Evolutionary conservation across 176 grass and related monocot genomes (phyloP).

Genomic region (Cenchrus americanus): DNA sequence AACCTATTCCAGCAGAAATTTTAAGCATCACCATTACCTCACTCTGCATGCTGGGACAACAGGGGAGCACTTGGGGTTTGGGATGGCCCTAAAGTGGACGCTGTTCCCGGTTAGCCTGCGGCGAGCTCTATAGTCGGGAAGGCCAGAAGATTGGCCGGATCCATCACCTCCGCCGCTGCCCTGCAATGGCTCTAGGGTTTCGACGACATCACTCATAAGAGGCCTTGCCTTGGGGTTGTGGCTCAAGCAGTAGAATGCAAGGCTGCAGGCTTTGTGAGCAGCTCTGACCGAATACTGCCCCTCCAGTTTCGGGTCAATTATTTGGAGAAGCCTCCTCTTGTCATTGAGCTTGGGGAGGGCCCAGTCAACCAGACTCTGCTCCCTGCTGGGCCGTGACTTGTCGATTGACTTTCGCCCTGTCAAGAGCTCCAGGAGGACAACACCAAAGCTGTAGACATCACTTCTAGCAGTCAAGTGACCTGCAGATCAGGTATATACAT

Average conservation of each 20-base stretch:
- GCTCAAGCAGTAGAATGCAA: slow-evolving; percentile 96
- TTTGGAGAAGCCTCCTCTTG: slow-evolving; percentile 88
- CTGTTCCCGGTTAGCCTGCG: slow-evolving; percentile 56
- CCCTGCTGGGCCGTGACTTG: slow-evolving; percentile 89
- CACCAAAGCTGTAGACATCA: slow-evolving; percentile 95
- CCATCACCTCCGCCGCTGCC: slow-evolving; percentile 45
- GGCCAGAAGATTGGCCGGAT: slow-evolving; percentile 41
- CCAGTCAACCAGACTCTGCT: slow-evolving; percentile 95
- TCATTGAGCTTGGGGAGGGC: slow-evolving; percentile 88
- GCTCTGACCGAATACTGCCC: slow-evolving; percentile 73
- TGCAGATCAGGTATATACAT: slow-evolving; percentile 46
- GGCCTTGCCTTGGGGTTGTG: slow-evolving; percentile 94
- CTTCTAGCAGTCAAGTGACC: slow-evolving; percentile 96
- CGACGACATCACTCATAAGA: slow-evolving; percentile 91
- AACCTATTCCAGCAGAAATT: slow-evolving; percentile 51
- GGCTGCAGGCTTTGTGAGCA: slow-evolving; percentile 93
- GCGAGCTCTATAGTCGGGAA: slow-evolving; percentile 61
- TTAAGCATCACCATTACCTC: slow-evolving; percentile 61
- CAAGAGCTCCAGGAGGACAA: slow-evolving; percentile 90
- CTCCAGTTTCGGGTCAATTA: slow-evolving; percentile 78
- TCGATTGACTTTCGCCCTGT: slow-evolving; percentile 90
- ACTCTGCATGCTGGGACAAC: slow-evolving; percentile 84
- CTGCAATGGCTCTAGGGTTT: slow-evolving; percentile 87
- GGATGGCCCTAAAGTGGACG: slow-evolving; percentile 73
- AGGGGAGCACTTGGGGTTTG: slow-evolving; percentile 66